Percentiles rank a stretch among this genome's conserved stretches.
Conservation (phyloP, 2,329 filamentous ascomycete genomes). For the Xylaria hypoxylon region DNA sequence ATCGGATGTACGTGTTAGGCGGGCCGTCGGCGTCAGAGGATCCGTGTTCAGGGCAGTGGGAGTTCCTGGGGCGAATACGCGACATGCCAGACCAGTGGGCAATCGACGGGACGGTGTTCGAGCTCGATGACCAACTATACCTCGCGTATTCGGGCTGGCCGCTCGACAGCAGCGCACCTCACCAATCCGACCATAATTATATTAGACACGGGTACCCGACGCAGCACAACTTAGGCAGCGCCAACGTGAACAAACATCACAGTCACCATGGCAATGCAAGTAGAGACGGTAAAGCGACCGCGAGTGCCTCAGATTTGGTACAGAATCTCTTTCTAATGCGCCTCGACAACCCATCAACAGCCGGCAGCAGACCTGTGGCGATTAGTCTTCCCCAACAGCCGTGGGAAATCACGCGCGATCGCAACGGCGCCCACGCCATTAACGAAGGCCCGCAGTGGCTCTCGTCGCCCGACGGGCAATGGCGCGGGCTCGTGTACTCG, state of each 20-base stretch:
- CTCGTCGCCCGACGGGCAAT: slow-evolving; percentile 46
- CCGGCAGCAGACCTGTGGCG: slow-evolving; percentile 38
- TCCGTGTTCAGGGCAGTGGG: slow-evolving; percentile 48
- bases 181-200: slow-evolving; percentile 8
- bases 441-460: slow-evolving; percentile 53
- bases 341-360: slow-evolving; percentile 45
- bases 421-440: slow-evolving; percentile 49
- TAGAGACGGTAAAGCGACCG: neutral
- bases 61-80: slow-evolving; percentile 49
- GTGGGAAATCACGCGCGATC: slow-evolving; percentile 50
- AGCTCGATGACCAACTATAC: slow-evolving; percentile 46
- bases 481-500: slow-evolving; percentile 49
- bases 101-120: slow-evolving; percentile 51
- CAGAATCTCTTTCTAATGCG: slow-evolving; percentile 49
- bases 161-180: slow-evolving; percentile 34
- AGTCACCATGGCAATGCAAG: neutral
- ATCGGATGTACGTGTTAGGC: slow-evolving; percentile 51
- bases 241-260: neutral
- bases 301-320: slow-evolving; percentile 41
- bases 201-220: neutral
- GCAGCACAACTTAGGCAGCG: neutral
- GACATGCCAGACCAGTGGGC: slow-evolving; percentile 50
- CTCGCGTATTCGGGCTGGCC: slow-evolving; percentile 52
- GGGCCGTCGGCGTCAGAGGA: slow-evolving; percentile 46
- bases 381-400: slow-evolving; percentile 45